Evolutionary conservation across 768 basidiomycete species (phyloP), one percentile per base, ranked within the genome.

Genomic region (Boletus subcaerulescens): DNA sequence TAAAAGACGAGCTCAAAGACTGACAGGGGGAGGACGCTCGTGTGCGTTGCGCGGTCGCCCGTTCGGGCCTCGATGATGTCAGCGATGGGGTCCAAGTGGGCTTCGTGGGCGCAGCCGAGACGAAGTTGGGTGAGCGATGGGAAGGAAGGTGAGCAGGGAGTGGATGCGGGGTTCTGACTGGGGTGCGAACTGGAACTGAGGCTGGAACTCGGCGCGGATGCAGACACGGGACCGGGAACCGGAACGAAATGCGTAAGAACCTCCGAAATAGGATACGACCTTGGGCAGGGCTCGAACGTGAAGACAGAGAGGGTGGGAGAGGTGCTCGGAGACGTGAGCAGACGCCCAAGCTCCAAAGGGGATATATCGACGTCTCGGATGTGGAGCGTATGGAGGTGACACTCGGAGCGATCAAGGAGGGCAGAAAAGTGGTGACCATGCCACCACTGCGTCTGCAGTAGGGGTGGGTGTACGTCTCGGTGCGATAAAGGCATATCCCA

Each of bases 301-400:
- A 65, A 66, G 12, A 52, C 44, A 29, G 61, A 48, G 40, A 65
- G 36, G 22, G 65, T 65, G 7, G 48, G 22, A 10, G 58, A 60
- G 8, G 52, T 58, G 5, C 56, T 56, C 6, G 58, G 58, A 8
- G 65, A 65, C 15, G 40, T 55, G 29, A 65, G 61, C 18, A 65
- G 33, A n/a, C 58, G 65, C 0, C 12, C 22, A 4, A 65, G 59
- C 43, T 65, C 64, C 36, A 20, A 20, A 9, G 61, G 65, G 29
- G 65, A 65, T 40, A 65, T 58, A n/a, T 65, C 65, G 12, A 64
- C 59, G 24, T 64, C 56, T 13, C 45, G 58, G 15, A 65, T 64
- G 14, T 41, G 52, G n/a, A 65, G 55, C 13, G 64, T 44, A 8
- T 54, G 50, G 4, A 65, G 56, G 40, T 54, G 64, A 13, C 64